Evolutionary conservation across 1,284 basidiomycete genomes (phyloP).

Genomic region (Ceratobasidium papillatum): DNA sequence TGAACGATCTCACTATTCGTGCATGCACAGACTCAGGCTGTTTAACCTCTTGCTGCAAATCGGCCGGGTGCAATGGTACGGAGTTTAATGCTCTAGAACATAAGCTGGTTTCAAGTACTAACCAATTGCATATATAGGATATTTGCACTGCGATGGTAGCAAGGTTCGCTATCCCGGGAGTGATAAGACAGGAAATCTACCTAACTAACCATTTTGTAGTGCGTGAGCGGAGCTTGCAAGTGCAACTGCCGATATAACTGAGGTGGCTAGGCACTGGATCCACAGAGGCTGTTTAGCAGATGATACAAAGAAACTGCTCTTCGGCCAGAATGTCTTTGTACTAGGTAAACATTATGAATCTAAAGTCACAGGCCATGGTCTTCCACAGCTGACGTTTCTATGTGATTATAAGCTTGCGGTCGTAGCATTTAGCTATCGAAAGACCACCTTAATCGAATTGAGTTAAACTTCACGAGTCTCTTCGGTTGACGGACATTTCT

Average conservation of each 20-base stretch:
- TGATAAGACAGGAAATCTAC: not conserved
- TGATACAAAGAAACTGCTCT: too few species aligned
- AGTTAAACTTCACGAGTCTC: too few species aligned
- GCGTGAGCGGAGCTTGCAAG: not conserved
- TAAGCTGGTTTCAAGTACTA: not conserved
- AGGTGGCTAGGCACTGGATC: too few species aligned
- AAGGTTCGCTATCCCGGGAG: not conserved
- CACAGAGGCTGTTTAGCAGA: too few species aligned
- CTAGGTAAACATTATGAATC: too few species aligned
- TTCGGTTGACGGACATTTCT: too few species aligned
- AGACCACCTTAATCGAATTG: too few species aligned
- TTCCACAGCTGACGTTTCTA: too few species aligned
- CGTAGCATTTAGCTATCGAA: too few species aligned
- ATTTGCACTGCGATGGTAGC: not conserved
- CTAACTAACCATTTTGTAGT: not conserved
- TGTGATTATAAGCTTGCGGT: too few species aligned
- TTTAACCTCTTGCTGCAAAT: not conserved
- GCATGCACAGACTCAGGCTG: not conserved
- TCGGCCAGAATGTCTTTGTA: too few species aligned
- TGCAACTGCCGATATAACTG: not conserved
- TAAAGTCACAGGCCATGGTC: too few species aligned
- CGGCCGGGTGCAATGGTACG: constrained; percentile 15
- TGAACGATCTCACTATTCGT: not conserved
- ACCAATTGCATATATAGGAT: not conserved
- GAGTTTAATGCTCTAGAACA: not conserved